Conservation (phyloP, 108 stramenopile genomes). For the Skeletonema costatum region DNA sequence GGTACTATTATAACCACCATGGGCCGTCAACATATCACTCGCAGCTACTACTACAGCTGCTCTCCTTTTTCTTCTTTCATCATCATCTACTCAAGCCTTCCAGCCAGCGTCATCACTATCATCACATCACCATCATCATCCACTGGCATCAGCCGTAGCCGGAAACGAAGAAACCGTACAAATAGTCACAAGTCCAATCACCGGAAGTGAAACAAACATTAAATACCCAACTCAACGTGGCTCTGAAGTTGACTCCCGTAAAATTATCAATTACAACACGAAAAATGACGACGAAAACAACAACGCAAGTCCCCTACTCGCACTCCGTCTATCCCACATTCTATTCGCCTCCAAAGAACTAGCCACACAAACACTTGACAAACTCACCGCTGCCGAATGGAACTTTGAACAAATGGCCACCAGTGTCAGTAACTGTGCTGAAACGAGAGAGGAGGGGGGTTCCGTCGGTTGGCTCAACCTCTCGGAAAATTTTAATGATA, state of each 20-base stretch:
- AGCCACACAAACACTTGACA: slow-evolving; percentile 43
- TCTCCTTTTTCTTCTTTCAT: background rate
- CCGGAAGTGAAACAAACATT: slow-evolving; percentile 31
- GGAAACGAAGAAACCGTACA: background rate
- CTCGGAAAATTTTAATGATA: slow-evolving; percentile 20
- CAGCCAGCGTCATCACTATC: background rate
- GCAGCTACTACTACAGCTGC: background rate
- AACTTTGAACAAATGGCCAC: slow-evolving; percentile 58
- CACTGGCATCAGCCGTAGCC: background rate
- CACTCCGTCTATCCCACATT: slow-evolving; percentile 68
- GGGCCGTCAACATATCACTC: background rate
- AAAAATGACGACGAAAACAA: background rate
- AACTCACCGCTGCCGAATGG: slow-evolving; percentile 47
- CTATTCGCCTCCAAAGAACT: slow-evolving; percentile 58
- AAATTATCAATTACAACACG: slow-evolving; percentile 60
- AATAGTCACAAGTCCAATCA: slow-evolving; percentile 21
- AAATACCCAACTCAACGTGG: slow-evolving; percentile 87
- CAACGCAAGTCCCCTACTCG: slow-evolving; percentile 58
- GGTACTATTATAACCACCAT: background rate
- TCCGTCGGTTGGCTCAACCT: slow-evolving; percentile 61
- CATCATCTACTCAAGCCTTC: slow-evolving; percentile 9
- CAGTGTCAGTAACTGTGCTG: slow-evolving; percentile 52
- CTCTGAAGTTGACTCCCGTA: slow-evolving; percentile 71
- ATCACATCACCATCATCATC: background rate
- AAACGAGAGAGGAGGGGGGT: slow-evolving; percentile 58